Evolutionary conservation across 768 basidiomycete genomes (phyloP), one percentile per base, ranked within the genome.

Genomic region (Tricholoma furcatifolium): DNA sequence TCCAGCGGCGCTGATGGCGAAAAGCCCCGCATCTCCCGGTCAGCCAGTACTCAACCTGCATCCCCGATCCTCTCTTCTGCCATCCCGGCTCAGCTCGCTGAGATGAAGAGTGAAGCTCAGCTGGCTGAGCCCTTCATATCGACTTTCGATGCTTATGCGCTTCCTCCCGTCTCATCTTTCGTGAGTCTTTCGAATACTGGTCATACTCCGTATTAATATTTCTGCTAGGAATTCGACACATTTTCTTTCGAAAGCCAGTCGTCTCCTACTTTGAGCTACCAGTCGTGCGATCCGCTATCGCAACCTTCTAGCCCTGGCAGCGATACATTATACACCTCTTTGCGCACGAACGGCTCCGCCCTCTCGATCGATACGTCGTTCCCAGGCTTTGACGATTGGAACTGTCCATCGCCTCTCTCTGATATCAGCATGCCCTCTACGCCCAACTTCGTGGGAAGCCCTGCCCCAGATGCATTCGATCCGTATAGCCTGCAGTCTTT

Each of bases 221-320:
- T 31, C 34, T 52, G 43, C 1, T 58, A 80, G 78, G 74, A 74
- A 53, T 77, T 78, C 52, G 67, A 66, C 53, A 58, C 69, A 42
- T 79, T 79, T 66, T 72, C 78, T 39, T 81, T 79, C 65, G 69
- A 76, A 54, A 72, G 67, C 47, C 59, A 69, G 30, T 50, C 64
- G 2, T 65, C 71, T 6, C 71, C 71, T 2, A 23, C 64, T 7
- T 61, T 68, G 3, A 48, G 63, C 5, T 71, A 67, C 53, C 60
- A 48, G 32, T n/a, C 69, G 4, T 65, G 62, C 57, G 64, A 66
- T 47, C 63, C 65, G 10, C 55, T 65, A 34, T 60, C 65, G 31
- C 59, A 62, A 21, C 59, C 59, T 11, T 43, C 64, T 27, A 65
- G 57, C 27, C 60, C 65, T 14, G 56, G 27, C 20, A 40, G 35